These are phyloP conservation scores for Thermochaetoides thermophila DNA, from an alignment of 495 filamentous ascomycete genomes.

Conservation along the genomic window DNA sequence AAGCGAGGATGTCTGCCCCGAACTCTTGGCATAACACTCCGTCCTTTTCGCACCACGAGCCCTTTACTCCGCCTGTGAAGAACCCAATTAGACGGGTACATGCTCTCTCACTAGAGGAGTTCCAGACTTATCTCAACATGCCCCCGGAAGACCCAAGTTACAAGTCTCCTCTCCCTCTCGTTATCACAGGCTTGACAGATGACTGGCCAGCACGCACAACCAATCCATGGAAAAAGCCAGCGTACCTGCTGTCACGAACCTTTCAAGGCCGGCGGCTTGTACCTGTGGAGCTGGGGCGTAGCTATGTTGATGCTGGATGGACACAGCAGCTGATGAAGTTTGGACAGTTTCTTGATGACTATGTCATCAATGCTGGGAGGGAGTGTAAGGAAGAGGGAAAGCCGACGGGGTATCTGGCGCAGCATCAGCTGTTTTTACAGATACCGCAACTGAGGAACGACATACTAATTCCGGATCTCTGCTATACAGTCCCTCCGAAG, in stretches of 20 bases:
- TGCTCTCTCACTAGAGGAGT: slow-evolving; percentile 40
- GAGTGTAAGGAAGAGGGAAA: not conserved
- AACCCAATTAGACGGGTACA: slow-evolving; percentile 21
- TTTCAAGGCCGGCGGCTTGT: slow-evolving; percentile 65
- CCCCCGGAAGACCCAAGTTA: slow-evolving; percentile 3
- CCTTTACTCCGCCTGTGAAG: slow-evolving; percentile 27
- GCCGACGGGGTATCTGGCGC: slow-evolving; percentile 65
- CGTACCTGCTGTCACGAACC: slow-evolving; percentile 63
- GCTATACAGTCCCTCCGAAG: slow-evolving; percentile 53
- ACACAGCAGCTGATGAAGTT: slow-evolving; percentile 72
- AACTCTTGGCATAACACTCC: slow-evolving; percentile 8
- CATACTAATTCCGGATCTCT: slow-evolving; percentile 70
- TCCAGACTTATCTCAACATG: slow-evolving; percentile 56
- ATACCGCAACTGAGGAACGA: slow-evolving; percentile 65
- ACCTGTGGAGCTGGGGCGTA: slow-evolving; percentile 78
- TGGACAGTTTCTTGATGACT: slow-evolving; percentile 42
- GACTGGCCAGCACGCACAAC: slow-evolving; percentile 70
- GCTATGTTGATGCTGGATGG: slow-evolving; percentile 80
- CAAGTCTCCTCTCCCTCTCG: slow-evolving; percentile 40
- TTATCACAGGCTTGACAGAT: slow-evolving; percentile 47
- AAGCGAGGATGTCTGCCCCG: too few relatives aligned
- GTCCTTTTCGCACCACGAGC: slow-evolving; percentile 27
- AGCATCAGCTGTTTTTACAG: slow-evolving; percentile 76
- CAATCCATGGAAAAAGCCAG: slow-evolving; percentile 53
- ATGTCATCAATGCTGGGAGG: not conserved